These are phyloP conservation scores for Auriculariales sp. DNA, from an alignment of 768 basidiomycete species.

Conservation along the genomic window DNA sequence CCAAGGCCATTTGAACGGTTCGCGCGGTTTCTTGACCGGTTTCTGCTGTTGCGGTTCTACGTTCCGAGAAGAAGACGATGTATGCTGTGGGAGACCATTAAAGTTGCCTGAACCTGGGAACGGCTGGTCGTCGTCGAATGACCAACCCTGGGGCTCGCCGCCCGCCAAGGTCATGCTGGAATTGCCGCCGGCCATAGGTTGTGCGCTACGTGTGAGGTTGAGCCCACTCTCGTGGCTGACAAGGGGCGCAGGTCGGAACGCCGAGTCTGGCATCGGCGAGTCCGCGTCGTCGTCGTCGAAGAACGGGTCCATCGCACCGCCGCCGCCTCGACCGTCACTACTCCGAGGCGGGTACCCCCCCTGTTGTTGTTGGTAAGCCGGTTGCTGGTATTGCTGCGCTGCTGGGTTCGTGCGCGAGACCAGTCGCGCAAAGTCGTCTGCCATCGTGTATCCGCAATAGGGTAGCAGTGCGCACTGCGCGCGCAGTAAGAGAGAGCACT, in stretches of 20 bases:
- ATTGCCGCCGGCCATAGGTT: constrained; percentile 36
- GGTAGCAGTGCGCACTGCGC: too few relatives aligned
- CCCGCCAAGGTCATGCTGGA: constrained; percentile 35
- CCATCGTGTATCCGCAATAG: too few relatives aligned
- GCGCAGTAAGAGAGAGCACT: too few relatives aligned
- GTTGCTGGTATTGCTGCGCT: constrained; percentile 19
- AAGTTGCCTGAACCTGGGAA: constrained; percentile 21
- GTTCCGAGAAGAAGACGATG: too few relatives aligned
- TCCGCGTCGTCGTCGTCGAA: constrained; percentile 46
- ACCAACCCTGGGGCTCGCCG: constrained; percentile 54
- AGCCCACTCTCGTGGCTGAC: neutral
- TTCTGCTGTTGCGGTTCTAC: too few relatives aligned
- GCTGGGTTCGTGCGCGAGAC: constrained; percentile 64
- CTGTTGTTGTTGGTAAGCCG: too few relatives aligned
- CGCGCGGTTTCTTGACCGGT: constrained; percentile 10
- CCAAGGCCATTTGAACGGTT: constrained; percentile 55
- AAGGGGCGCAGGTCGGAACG: constrained; percentile 38
- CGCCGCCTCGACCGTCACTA: constrained; percentile 10
- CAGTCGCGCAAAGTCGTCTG: constrained; percentile 57
- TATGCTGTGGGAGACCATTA: constrained; percentile 18
- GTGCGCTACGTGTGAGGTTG: constrained; percentile 22
- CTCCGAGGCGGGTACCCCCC: too few relatives aligned
- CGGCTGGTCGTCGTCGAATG: constrained; percentile 43
- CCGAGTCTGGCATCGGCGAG: constrained; percentile 36
- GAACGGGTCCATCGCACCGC: constrained; percentile 69